Percentiles rank a stretch among this genome's conserved stretches.
phyloP scores from a whole-genome alignment of 2,329 filamentous ascomycete genomes.

The Podosphaera xanthii region DNA sequence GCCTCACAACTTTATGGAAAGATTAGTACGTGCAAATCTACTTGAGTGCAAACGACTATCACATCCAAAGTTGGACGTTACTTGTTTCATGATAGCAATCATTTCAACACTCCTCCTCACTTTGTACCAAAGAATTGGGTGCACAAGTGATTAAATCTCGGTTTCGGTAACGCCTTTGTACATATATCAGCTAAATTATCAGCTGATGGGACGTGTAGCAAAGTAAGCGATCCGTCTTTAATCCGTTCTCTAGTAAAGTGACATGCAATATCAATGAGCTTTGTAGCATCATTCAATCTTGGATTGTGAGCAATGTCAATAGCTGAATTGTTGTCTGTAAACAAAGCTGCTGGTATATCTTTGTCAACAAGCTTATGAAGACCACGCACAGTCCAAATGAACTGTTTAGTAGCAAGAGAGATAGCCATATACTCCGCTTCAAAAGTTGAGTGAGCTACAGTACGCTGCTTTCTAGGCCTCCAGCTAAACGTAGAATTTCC shows the following conservation, averaged over 20 bases:
- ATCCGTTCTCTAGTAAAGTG: background rate
- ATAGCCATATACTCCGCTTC: background rate
- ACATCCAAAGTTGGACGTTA: too few relatives aligned
- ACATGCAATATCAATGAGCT: too few relatives aligned
- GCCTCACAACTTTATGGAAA: too few relatives aligned
- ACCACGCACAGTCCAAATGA: too few relatives aligned
- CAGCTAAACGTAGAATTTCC: too few relatives aligned
- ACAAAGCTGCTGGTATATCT: background rate
- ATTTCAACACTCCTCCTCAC: background rate
- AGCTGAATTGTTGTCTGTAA: background rate
- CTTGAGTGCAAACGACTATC: too few relatives aligned
- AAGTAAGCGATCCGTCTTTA: background rate
- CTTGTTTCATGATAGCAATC: too few relatives aligned
- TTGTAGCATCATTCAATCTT: too few relatives aligned
- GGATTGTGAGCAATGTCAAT: background rate
- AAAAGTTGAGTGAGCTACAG: background rate
- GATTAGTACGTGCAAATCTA: too few relatives aligned
- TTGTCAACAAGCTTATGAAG: background rate
- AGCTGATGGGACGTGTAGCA: background rate
- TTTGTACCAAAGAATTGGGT: background rate
- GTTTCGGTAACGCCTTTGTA: background rate
- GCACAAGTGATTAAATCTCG: background rate
- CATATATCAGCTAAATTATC: background rate
- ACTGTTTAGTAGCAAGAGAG: too few relatives aligned
- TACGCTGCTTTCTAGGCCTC: background rate